A percentile compares a stretch with the other conserved stretches of the same genome.
Conservation (phyloP, 441 rosid genomes). For the Gossypium gossypioides region DNA sequence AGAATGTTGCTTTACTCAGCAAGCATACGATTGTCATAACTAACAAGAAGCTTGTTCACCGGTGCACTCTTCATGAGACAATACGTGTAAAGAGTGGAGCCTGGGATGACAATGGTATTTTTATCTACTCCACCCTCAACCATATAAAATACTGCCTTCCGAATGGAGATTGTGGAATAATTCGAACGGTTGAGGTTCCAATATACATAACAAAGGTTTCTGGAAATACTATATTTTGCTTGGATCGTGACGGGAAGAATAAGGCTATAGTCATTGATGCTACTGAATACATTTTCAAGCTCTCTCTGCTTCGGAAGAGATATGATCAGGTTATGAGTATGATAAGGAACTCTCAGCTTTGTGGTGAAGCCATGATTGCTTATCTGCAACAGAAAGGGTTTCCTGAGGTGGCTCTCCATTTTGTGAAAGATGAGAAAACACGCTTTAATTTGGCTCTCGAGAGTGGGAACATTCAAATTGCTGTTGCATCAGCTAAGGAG, state of each 20-base stretch:
- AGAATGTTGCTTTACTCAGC: slow-evolving; percentile 75
- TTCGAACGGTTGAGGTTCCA: slow-evolving; percentile 71
- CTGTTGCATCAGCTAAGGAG: slow-evolving; percentile 39
- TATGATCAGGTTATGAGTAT: slow-evolving; percentile 85
- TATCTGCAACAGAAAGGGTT: slow-evolving; percentile 64
- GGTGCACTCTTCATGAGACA: slow-evolving; percentile 73
- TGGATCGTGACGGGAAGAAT: slow-evolving; percentile 82
- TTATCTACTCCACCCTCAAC: slow-evolving; percentile 63
- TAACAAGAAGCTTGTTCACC: slow-evolving; percentile 62
- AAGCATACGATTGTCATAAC: slow-evolving; percentile 73
- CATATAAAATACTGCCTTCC: slow-evolving; percentile 87
- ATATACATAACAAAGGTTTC: slow-evolving; percentile 72
- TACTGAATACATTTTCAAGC: slow-evolving; percentile 76
- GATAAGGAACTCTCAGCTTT: slow-evolving; percentile 80
- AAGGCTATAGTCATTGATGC: slow-evolving; percentile 58
- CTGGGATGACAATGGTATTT: slow-evolving; percentile 83
- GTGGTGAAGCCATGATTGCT: slow-evolving; percentile 91
- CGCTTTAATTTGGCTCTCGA: slow-evolving; percentile 85
- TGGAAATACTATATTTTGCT: slow-evolving; percentile 60
- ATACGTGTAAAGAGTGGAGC: slow-evolving; percentile 81
- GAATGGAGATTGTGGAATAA: slow-evolving; percentile 75
- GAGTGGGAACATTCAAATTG: slow-evolving; percentile 60
- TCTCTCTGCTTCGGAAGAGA: slow-evolving; percentile 56
- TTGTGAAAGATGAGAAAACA: slow-evolving; percentile 84
- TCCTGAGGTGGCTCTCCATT: slow-evolving; percentile 48